Percentiles rank a stretch among this genome's conserved stretches.
Conservation (phyloP, 805 yeast genomes). For the Ogataea trehalophila region DNA sequence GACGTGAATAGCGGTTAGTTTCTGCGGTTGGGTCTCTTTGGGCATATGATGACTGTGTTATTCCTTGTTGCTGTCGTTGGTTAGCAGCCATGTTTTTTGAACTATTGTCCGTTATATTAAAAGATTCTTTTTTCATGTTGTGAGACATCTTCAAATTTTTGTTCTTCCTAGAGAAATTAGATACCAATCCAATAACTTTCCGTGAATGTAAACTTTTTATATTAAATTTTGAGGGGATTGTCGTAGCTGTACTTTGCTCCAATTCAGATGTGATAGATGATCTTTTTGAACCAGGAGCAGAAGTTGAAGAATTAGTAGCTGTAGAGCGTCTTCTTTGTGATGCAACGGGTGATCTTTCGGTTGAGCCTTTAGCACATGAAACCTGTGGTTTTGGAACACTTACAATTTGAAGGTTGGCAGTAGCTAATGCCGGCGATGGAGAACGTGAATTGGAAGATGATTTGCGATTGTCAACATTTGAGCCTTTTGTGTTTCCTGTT, state of each 20-base stretch:
- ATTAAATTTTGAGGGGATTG: slow-evolving; percentile 2
- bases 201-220: background rate
- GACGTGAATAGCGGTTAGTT: too few relatives aligned
- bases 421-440: background rate
- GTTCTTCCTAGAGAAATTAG: background rate
- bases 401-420: too few relatives aligned
- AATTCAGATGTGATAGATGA: background rate
- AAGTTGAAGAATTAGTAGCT: too few relatives aligned
- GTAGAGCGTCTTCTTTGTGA: too few relatives aligned
- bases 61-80: background rate
- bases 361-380: too few relatives aligned
- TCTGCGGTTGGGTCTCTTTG: too few relatives aligned
- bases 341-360: too few relatives aligned
- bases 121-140: background rate
- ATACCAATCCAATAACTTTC: background rate
- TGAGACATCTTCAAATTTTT: background rate
- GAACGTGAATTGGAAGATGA: background rate
- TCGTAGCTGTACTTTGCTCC: background rate
- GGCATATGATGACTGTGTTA: too few relatives aligned
- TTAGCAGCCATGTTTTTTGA: background rate
- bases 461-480: background rate
- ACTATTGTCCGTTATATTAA: background rate
- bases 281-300: background rate
- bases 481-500: background rate
- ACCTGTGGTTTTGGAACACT: too few relatives aligned